Conservation (phyloP, 2,329 filamentous ascomycete species). For the Ascochyta viciae-villosae region DNA sequence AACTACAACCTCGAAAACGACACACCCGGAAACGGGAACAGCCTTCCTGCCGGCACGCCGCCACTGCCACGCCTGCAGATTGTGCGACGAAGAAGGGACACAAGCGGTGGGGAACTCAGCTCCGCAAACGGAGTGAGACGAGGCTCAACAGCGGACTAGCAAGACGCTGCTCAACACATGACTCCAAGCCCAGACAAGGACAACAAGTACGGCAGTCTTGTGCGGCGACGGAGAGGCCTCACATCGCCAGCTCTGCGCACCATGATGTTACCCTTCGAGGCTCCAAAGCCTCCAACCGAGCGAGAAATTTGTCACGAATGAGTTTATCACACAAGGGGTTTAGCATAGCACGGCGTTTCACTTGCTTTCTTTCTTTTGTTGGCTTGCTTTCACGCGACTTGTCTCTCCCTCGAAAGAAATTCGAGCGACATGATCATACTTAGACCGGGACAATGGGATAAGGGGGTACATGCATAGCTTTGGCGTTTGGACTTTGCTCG, state of each 20-base stretch:
- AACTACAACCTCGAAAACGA: conserved; percentile 36
- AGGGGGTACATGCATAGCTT: conserved; percentile 14
- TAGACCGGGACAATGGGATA: too few relatives aligned
- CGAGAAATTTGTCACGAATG: background rate
- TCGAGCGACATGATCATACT: too few relatives aligned
- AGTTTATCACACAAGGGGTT: background rate
- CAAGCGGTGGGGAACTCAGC: conserved; percentile 44
- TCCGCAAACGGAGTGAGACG: conserved; percentile 21
- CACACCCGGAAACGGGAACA: conserved; percentile 16
- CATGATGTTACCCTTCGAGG: conserved; percentile 6
- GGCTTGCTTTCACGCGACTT: too few relatives aligned
- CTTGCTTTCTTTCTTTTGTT: too few relatives aligned
- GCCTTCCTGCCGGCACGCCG: conserved; percentile 12
- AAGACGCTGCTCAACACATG: background rate
- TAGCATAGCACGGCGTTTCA: conserved; percentile 14
- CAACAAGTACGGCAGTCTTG: conserved; percentile 7
- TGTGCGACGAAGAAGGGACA: conserved; percentile 43
- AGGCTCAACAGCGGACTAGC: conserved; percentile 20
- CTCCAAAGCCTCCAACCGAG: background rate
- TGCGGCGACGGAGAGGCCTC: conserved; percentile 5
- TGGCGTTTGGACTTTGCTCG: conserved; percentile 3
- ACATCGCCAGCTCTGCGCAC: conserved; percentile 5
- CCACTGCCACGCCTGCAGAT: conserved; percentile 44
- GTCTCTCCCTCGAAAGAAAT: too few relatives aligned
- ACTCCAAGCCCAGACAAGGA: background rate